Conservation (phyloP, 495 filamentous ascomycete species). For the Xylaria cubensis region DNA sequence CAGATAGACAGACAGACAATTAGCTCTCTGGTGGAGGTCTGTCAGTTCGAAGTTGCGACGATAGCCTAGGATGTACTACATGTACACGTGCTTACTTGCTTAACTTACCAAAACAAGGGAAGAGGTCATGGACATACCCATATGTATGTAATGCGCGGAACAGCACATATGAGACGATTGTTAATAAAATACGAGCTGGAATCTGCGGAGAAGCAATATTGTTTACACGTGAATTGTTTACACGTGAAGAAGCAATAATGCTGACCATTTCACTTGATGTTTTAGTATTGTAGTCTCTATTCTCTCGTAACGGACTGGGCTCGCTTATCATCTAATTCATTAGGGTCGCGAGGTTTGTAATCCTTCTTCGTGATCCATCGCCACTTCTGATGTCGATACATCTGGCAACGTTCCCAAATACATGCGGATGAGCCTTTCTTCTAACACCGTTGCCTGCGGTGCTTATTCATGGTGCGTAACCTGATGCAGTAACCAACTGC, state of each 20-base stretch:
- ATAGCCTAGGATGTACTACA: not conserved
- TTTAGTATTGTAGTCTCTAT: not conserved
- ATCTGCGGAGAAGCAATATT: not conserved
- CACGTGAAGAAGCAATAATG: not conserved
- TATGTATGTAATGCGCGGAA: not conserved
- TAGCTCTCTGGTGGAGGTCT: not conserved
- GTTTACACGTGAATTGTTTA: no score
- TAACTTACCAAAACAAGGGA: not conserved
- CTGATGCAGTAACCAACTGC: not conserved
- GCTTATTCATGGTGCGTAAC: not conserved
- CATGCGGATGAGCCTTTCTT: not conserved
- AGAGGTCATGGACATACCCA: not conserved
- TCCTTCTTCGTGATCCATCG: not conserved
- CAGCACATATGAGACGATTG: not conserved
- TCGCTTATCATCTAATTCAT: not conserved
- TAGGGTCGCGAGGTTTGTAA: no score
- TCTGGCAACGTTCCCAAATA: not conserved
- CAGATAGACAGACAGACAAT: not conserved
- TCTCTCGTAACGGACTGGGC: not conserved
- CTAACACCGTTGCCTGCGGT: slow-evolving; percentile 16
- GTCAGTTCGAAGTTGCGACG: not conserved
- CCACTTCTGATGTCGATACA: slow-evolving; percentile 8
- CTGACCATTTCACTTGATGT: not conserved
- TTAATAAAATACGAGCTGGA: not conserved
- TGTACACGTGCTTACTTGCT: not conserved